phyloP scores from a whole-genome alignment of 1,139 yeast genomes.

The Taphrina populina region DNA sequence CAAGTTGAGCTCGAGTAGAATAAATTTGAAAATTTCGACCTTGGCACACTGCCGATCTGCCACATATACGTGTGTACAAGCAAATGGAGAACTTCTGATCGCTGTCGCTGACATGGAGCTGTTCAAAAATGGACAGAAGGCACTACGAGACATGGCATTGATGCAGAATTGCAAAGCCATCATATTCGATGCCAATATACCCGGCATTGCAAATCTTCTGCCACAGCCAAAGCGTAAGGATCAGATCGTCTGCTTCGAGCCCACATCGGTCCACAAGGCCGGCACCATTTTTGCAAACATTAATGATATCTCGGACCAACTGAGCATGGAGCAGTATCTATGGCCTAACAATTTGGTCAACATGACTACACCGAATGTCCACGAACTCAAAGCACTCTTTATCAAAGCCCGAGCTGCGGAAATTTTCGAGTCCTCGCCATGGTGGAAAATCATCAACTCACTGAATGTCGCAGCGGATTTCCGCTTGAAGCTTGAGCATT shows the following conservation, averaged over 20 bases:
- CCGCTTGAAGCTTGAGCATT: conserved; percentile 48
- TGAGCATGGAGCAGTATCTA: neutral
- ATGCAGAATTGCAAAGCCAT: conserved; percentile 49
- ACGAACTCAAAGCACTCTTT: conserved; percentile 60
- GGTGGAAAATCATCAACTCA: conserved; percentile 74
- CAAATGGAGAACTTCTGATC: conserved; percentile 62
- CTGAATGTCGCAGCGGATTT: conserved; percentile 55
- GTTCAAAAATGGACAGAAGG: conserved; percentile 54
- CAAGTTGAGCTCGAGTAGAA: conserved; percentile 42
- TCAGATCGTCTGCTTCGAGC: conserved; percentile 59
- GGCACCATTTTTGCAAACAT: neutral
- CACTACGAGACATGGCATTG: conserved; percentile 44
- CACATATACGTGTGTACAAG: conserved; percentile 70
- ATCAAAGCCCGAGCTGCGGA: conserved; percentile 53
- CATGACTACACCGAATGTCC: conserved; percentile 66
- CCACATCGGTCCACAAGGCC: conserved; percentile 70
- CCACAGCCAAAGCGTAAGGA: conserved; percentile 35
- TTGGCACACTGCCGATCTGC: conserved; percentile 52
- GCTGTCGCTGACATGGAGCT: conserved; percentile 86
- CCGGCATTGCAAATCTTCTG: conserved; percentile 46
- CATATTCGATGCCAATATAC: conserved; percentile 66
- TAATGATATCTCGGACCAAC: neutral
- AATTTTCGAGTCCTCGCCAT: conserved; percentile 60
- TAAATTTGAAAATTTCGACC: conserved; percentile 37
- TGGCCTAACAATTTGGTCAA: conserved; percentile 48